A percentile compares a stretch with the other conserved stretches of the same genome.
phyloP scores from a whole-genome alignment of 805 yeast genomes.

The Sugiyamaella marilandica region DNA sequence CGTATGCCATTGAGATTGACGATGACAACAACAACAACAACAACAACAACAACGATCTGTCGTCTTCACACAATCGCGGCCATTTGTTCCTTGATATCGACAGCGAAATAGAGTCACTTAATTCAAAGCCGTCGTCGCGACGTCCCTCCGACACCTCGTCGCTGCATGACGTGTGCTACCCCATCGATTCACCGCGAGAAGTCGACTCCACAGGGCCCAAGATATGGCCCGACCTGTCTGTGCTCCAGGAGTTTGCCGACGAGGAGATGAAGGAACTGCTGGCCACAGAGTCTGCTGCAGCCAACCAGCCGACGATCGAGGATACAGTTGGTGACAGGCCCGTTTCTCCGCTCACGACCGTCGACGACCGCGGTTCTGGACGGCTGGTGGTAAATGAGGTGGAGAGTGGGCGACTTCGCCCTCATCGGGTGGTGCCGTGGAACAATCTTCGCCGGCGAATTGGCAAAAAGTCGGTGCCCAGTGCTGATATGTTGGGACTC shows the following conservation, averaged over 20 bases:
- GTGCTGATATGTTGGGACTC: conserved; percentile 15
- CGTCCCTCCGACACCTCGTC: conserved; percentile 61
- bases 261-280: conserved; percentile 54
- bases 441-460: conserved; percentile 22
- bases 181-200: conserved; percentile 47
- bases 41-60: conserved; percentile 1
- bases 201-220: conserved; percentile 27
- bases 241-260: conserved; percentile 69
- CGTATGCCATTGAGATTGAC: conserved; percentile 15
- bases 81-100: conserved; percentile 9
- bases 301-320: conserved; percentile 19
- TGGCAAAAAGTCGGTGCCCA: conserved; percentile 10
- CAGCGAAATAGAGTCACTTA: conserved; percentile 23
- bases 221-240: conserved; percentile 79
- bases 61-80: conserved; percentile 1
- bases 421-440: conserved; percentile 74
- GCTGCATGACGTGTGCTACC: conserved; percentile 88
- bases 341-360: conserved; percentile 9
- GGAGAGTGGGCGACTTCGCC: conserved; percentile 64
- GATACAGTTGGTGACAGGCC: conserved; percentile 11
- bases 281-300: conserved; percentile 25
- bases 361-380: conserved; percentile 1
- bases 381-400: conserved; percentile 47
- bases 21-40: too few relatives aligned
- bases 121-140: conserved; percentile 61